Percentiles rank a stretch among this genome's conserved stretches.
Conservation (phyloP, 768 basidiomycete genomes). For the Trametes gibbosa region DNA sequence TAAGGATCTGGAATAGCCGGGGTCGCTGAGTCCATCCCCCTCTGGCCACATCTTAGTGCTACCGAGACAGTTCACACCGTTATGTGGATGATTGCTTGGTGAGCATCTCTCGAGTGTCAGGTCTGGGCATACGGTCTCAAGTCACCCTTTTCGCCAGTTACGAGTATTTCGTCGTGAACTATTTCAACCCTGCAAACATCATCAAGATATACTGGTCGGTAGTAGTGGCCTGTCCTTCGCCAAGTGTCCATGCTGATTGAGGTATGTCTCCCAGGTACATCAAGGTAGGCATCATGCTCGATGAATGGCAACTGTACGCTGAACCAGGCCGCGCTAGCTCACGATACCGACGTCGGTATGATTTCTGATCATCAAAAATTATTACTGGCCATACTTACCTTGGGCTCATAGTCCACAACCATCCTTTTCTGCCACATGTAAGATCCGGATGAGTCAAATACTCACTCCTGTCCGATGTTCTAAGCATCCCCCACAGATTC, state of each 20-base stretch:
- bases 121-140: not conserved
- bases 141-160: not conserved
- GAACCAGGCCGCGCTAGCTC: not conserved
- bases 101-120: not conserved
- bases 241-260: no score
- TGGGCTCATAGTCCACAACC: not conserved
- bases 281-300: not conserved
- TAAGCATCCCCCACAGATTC: not conserved
- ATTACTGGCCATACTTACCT: not conserved
- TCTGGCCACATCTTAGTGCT: not conserved
- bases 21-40: not conserved
- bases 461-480: no score
- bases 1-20: not conserved
- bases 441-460: no score
- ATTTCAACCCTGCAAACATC: not conserved
- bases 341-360: not conserved
- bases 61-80: not conserved
- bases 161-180: not conserved
- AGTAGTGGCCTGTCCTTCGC: no score
- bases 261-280: not conserved
- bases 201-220: not conserved
- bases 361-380: not conserved
- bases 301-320: no score
- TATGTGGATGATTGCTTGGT: not conserved
- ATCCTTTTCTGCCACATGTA: not conserved